phyloP scores from a whole-genome alignment of 305 asterid genomes.

The Fraxinus floribunda region DNA sequence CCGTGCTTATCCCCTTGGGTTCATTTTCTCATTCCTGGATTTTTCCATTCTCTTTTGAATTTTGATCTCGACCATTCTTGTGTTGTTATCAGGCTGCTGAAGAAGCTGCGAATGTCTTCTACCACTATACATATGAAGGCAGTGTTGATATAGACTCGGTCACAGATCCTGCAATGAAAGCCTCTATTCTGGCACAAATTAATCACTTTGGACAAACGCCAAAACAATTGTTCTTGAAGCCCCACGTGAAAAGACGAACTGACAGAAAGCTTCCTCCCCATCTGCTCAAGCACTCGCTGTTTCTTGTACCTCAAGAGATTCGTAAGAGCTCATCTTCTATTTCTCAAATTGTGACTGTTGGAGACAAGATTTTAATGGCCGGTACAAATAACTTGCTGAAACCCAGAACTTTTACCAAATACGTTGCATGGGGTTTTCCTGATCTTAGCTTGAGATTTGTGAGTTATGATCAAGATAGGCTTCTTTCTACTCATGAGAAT shows the following conservation, averaged over 20 bases:
- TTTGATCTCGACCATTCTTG: not conserved
- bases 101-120: slow-evolving; percentile 96
- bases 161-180: slow-evolving; percentile 94
- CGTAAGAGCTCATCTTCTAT: slow-evolving; percentile 77
- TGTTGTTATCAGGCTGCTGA: slow-evolving; percentile 82
- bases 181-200: slow-evolving; percentile 95
- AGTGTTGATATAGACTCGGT: slow-evolving; percentile 97
- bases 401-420: slow-evolving; percentile 74
- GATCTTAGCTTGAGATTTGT: slow-evolving; percentile 90
- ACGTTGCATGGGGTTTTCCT: slow-evolving; percentile 94
- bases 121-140: slow-evolving; percentile 98
- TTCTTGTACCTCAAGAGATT: slow-evolving; percentile 73
- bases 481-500: slow-evolving; percentile 91
- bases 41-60: not conserved
- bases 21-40: not conserved
- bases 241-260: slow-evolving; percentile 84
- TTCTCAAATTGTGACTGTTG: slow-evolving; percentile 70
- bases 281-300: slow-evolving; percentile 65
- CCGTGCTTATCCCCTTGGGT: not conserved
- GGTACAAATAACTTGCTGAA: slow-evolving; percentile 74
- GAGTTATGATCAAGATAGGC: slow-evolving; percentile 84
- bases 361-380: slow-evolving; percentile 78
- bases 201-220: slow-evolving; percentile 99
- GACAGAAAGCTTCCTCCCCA: slow-evolving; percentile 73
- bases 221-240: slow-evolving; percentile 80